These are phyloP conservation scores for Orbilia oligospora DNA, from an alignment of 2,329 filamentous ascomycete genomes.

Conservation along the genomic window DNA sequence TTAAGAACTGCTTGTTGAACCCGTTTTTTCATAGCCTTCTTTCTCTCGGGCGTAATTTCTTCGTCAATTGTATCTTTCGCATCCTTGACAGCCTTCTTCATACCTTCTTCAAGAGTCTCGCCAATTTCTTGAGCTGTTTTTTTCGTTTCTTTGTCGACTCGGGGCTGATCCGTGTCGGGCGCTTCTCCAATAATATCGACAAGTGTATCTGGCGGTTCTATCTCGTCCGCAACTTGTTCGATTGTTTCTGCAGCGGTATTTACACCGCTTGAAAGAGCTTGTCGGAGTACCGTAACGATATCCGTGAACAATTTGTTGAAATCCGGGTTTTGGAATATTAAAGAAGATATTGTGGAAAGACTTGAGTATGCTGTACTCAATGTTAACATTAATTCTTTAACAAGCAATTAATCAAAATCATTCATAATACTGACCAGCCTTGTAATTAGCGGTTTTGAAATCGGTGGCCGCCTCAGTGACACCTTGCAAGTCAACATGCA, in stretches of 20 bases:
- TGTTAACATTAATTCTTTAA: slow-evolving; percentile 15
- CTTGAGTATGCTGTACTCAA: slow-evolving; percentile 80
- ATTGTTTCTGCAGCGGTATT: slow-evolving; percentile 83
- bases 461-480: slow-evolving; percentile 74
- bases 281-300: slow-evolving; percentile 80
- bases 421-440: slow-evolving; percentile 72
- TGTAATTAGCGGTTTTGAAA: slow-evolving; percentile 78
- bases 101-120: slow-evolving; percentile 66
- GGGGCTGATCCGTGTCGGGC: slow-evolving; percentile 70
- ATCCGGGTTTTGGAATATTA: slow-evolving; percentile 91
- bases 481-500: slow-evolving; percentile 78
- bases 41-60: slow-evolving; percentile 70
- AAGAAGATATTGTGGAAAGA: slow-evolving; percentile 82
- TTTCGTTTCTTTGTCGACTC: slow-evolving; percentile 69
- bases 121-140: slow-evolving; percentile 68
- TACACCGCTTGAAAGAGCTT: slow-evolving; percentile 89
- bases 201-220: slow-evolving; percentile 78
- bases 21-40: slow-evolving; percentile 79
- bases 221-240: slow-evolving; percentile 78
- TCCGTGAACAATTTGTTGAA: slow-evolving; percentile 90
- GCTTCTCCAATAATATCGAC: slow-evolving; percentile 67
- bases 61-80: slow-evolving; percentile 69
- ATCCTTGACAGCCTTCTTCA: slow-evolving; percentile 69
- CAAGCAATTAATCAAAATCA: background rate
- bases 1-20: slow-evolving; percentile 82